Percentiles rank a stretch among this genome's conserved stretches.
phyloP scores from a whole-genome alignment of 1,139 yeast genomes.

The Sugiyamaella pinicola region DNA sequence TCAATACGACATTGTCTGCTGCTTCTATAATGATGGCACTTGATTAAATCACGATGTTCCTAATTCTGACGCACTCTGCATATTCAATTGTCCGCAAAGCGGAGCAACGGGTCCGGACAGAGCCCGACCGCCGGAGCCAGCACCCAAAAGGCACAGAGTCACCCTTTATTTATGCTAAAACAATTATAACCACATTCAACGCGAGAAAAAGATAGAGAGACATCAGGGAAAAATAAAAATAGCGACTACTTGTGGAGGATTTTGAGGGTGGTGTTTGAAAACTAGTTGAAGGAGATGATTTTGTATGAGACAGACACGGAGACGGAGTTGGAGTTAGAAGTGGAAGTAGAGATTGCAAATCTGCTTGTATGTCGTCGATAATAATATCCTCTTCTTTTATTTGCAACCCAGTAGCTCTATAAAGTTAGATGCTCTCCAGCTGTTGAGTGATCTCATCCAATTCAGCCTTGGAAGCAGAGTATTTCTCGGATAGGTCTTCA shows the following conservation, averaged over 20 bases:
- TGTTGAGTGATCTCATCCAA: slow-evolving; percentile 93
- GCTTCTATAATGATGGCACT: too few species aligned
- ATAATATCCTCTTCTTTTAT: background rate
- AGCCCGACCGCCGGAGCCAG: background rate
- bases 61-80: too few species aligned
- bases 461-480: slow-evolving; percentile 83
- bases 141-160: background rate
- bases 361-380: too few species aligned
- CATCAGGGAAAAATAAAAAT: background rate
- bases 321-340: background rate
- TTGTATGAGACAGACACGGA: background rate
- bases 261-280: background rate
- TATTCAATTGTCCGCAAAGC: too few species aligned
- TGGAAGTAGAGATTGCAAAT: too few species aligned
- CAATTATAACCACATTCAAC: slow-evolving; percentile 9
- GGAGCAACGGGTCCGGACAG: background rate
- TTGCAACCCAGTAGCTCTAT: background rate
- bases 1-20: too few species aligned
- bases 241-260: background rate
- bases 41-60: too few species aligned
- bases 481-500: slow-evolving; percentile 83
- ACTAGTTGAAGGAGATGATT: background rate
- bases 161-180: slow-evolving; percentile 9
- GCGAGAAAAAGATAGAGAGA: slow-evolving; percentile 3
- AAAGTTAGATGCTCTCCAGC: slow-evolving; percentile 72